Base-by-base conservation (phyloP, 139 green algal genomes). In the Tetraselmis striata region DNA sequence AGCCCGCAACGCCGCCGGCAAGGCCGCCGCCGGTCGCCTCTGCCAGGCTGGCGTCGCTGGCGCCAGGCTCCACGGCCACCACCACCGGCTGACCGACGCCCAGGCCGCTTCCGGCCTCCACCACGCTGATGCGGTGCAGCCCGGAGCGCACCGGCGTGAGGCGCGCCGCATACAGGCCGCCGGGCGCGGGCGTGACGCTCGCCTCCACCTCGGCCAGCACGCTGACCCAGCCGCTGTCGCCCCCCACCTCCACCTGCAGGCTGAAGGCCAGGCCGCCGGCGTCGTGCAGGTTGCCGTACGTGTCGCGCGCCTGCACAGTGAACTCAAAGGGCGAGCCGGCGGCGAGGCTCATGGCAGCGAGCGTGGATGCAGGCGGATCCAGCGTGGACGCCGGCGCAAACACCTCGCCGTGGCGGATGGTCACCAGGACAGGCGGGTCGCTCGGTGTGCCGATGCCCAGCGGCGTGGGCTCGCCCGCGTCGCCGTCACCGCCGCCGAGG, bases 221-320 rank as follows among this genome's bases (percentile, higher is more conserved):
- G 26, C 2, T 29, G 23, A 31, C 74, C 26, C 25, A 31, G 25
- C 25, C 26, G 23, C 2, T 18, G 22, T 77, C 74, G 74, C 2
- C 74, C 25, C 25, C 26, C 23, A 77, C 26, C 74, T 74, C 78
- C 28, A 82, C 31, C 31, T 27, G 2, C 24, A 82, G 18, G 23
- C 27, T 2, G 31, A 76, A 82, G 5, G 31, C 31, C 2, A 82
- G 30, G 30, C 78, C 78, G 5, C 78, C 78, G 23, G 1, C 31
- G n/a, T 26, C 2, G 31, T 76, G 31, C 30, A 75, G n/a, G 78
- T 82, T 82, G 23, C 31, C 32, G 31, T 76, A 82, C 31, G 31
- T 75, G 31, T 82, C 78, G 24, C 78, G 32, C 1, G 28, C 78
- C 78, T 82, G 78, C 2, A 82, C n/a, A 1, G 58, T 29, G 23